phyloP scores from a whole-genome alignment of 2,329 filamentous ascomycete genomes.

The Hirsutella thompsonii region DNA sequence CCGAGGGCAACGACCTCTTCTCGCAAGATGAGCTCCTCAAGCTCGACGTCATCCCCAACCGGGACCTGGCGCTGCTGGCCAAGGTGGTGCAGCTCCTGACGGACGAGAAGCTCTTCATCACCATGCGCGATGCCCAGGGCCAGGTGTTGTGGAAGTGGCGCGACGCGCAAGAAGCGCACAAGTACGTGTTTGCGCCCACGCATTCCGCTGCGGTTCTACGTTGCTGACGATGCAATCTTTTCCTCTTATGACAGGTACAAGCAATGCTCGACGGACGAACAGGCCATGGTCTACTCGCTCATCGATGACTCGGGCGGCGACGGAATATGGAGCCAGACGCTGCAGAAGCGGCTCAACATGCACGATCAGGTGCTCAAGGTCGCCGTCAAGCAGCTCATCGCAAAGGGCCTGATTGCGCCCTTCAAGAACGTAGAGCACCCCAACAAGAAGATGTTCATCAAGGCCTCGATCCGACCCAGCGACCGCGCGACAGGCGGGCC shows the following conservation, averaged over 20 bases:
- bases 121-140: constrained; percentile 26
- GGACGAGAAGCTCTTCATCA: constrained; percentile 45
- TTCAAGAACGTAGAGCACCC: constrained; percentile 89
- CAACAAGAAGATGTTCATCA: constrained; percentile 92
- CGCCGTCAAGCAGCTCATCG: constrained; percentile 71
- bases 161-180: constrained; percentile 45
- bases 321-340: constrained; percentile 82
- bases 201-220: too few relatives aligned
- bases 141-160: constrained; percentile 43
- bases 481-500: constrained; percentile 87
- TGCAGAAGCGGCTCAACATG: constrained; percentile 68
- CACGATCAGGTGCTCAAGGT: constrained; percentile 74
- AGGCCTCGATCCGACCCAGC: constrained; percentile 68
- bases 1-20: constrained; percentile 33
- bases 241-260: constrained; percentile 35
- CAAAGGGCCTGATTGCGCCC: constrained; percentile 69
- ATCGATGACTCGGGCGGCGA: constrained; percentile 77
- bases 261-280: constrained; percentile 54
- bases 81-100: constrained; percentile 43
- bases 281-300: constrained; percentile 71
- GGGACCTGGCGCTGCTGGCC: constrained; percentile 40
- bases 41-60: constrained; percentile 42
- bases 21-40: constrained; percentile 45
- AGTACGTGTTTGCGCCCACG: constrained; percentile 29
- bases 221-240: background rate